Base-by-base conservation (phyloP, 2,329 filamentous ascomycete species). In the Ascochyta pisi region DNA sequence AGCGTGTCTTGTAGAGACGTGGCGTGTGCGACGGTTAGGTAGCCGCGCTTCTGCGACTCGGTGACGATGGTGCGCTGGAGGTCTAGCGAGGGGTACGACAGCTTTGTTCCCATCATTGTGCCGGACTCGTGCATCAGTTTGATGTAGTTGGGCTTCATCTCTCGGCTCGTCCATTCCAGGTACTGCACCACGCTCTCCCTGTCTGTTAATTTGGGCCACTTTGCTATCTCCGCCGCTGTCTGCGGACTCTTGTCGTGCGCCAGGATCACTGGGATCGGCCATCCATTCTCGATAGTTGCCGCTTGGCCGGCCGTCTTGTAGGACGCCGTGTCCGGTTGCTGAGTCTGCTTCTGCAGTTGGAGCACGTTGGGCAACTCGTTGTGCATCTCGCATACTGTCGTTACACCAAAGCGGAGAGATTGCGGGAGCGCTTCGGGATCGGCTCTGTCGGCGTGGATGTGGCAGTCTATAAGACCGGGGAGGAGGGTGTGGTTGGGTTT, bases 111-210 rank as follows among this genome's bases (percentile, higher is more conserved):
- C 65, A 83, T 69, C 8, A 71, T 65, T 7, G 64, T 71, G 3
- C 81, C 81, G 47, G 72, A 75, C 59, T 83, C 81, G 58, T 83
- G 79, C 75, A 83, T 81, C 43, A 83, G 66, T 61, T 83, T 83
- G 63, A 82, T 80, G 66, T 82, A 83, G 54, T 82, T 77, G 1
- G 77, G 78, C 34, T 70, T 57, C 59, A 71, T 70, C 50, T 82
- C 78, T 10, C 67, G 67, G 10, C 75, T 58, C 2, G 75, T 74
- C 57, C 77, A 74, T 12, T 75, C 68, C 2, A 83, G 67, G 54
- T 78, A 83, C 15, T 73, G 63, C 1, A 74, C 59, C 1, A 80
- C 81, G 23, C 76, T 79, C 33, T 77, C 69, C 8, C 70, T 62
- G 4, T 73, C 75, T 6, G 70, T 72, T n/a, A 82, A 56, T 37